phyloP scores from a whole-genome alignment of 371 early-diverging fungal genomes.

The Mucor plumbeus region DNA sequence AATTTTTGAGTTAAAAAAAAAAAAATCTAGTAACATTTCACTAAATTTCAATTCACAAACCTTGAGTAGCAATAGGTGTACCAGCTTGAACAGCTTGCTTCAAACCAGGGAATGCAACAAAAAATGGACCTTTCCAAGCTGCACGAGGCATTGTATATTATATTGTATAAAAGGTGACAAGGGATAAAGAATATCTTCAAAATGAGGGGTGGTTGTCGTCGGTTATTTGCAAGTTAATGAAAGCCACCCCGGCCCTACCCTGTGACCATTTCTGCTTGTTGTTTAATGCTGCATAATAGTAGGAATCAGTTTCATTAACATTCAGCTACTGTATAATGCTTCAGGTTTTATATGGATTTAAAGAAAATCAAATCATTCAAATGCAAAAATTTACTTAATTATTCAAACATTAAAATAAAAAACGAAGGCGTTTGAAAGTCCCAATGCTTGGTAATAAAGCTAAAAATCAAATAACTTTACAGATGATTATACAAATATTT shows the following conservation, averaged over 20 bases:
- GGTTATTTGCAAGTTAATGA: no score
- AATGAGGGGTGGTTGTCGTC: background rate
- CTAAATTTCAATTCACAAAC: conserved; percentile 20
- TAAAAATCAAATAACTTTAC: no score
- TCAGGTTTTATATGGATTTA: no score
- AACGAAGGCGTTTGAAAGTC: no score
- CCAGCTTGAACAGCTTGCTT: conserved; percentile 54
- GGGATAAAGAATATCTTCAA: background rate
- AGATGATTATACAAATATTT: no score
- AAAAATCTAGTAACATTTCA: background rate
- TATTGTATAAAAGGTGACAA: background rate
- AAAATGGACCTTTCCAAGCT: conserved; percentile 96
- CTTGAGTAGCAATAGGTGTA: conserved; percentile 60
- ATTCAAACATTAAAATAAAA: no score
- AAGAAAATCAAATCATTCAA: no score
- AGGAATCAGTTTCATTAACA: background rate
- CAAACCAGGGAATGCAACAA: conserved; percentile 79
- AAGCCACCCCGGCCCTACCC: background rate
- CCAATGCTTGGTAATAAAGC: no score
- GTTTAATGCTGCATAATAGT: no score
- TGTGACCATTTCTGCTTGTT: conserved; percentile 1
- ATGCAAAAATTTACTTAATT: no score
- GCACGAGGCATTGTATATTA: conserved; percentile 68
- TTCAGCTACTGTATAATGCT: no score
- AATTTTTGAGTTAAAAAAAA: background rate